These are phyloP conservation scores for Extremus antarcticus DNA, from an alignment of 495 filamentous ascomycete genomes.

Conservation along the genomic window DNA sequence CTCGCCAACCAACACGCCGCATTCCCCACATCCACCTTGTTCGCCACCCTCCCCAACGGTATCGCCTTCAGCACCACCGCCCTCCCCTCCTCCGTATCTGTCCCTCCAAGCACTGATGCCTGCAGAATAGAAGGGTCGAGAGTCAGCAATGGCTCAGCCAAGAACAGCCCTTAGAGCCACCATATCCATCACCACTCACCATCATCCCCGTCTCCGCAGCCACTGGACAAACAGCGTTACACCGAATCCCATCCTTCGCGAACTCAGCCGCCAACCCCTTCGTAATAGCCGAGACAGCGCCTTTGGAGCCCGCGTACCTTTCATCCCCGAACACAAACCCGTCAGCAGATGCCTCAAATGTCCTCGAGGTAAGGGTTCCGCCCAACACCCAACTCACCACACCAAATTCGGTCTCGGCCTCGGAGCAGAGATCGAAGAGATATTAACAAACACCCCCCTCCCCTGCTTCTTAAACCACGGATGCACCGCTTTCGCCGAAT, in stretches of 20 bases:
- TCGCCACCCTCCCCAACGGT: conserved; percentile 32
- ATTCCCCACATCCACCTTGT: conserved; percentile 25
- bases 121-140: no score
- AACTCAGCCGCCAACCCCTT: conserved; percentile 24
- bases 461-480: conserved; percentile 11
- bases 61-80: conserved; percentile 55
- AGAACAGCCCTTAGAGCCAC: no score
- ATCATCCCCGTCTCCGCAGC: conserved; percentile 45
- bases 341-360: no score
- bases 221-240: conserved; percentile 21
- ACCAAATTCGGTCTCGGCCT: conserved; percentile 22
- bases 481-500: conserved; percentile 3
- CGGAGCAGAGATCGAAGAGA: conserved; percentile 22
- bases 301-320: conserved; percentile 24
- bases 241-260: conserved; percentile 14
- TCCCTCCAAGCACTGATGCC: conserved; percentile 27
- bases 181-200: no score
- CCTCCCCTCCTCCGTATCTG: conserved; percentile 50
- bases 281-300: conserved; percentile 22
- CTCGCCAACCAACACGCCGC: conserved; percentile 26
- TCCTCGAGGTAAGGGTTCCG: no score
- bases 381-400: no score
- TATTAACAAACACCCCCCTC: conserved; percentile 21
- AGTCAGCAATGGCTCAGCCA: no score
- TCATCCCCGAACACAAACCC: no score